Base-by-base conservation (phyloP, 768 basidiomycete genomes). In the Russula virescens region DNA sequence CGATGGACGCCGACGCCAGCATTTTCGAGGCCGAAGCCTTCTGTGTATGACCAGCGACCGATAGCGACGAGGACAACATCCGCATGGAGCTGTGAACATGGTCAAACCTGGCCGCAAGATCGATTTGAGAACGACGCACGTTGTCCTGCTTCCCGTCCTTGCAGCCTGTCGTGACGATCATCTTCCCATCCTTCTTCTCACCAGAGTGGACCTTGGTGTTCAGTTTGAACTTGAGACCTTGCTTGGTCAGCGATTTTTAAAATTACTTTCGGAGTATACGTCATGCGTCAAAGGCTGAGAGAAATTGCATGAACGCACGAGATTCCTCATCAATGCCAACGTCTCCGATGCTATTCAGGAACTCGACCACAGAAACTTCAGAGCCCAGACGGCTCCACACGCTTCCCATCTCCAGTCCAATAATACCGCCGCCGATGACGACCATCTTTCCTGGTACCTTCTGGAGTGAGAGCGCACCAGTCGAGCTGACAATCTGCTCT, bases 321-420 rank as follows among this genome's bases (percentile, higher is more conserved):
- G 70, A 97, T 83, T 98, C 96, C 65, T 87, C 93, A 71, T 98
- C 96, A 70, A 99, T 97, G 58, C 97, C 97, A 50, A 76, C 91
- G 73, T 96, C 96, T 35, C 93, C 92, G 67, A 98, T 96, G 34
- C 81, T 84, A 46, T 89, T 86, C 69, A 98, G 79, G 81, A 92
- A 98, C 76, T 99, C 96, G 52, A 99, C 94, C 45, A 98, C 94
- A 1, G 94, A 96, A 48, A 98, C 97, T 69, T 98, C 89, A 1
- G 97, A 84, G 48, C 97, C 97, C 4, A 98, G 81, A 35, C 97
- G 86, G 74, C 89, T 92, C 97, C 97, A 98, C 1, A 99, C 96
- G 65, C 91, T 94, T 55, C 97, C 93, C 83, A 98, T 86, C 78
- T 99, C 97, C 55, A 98, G 81, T 49, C 97, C 97, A 72, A 99